Conservation (phyloP, 2,329 filamentous ascomycete genomes). For the Cladosporium velox region DNA sequence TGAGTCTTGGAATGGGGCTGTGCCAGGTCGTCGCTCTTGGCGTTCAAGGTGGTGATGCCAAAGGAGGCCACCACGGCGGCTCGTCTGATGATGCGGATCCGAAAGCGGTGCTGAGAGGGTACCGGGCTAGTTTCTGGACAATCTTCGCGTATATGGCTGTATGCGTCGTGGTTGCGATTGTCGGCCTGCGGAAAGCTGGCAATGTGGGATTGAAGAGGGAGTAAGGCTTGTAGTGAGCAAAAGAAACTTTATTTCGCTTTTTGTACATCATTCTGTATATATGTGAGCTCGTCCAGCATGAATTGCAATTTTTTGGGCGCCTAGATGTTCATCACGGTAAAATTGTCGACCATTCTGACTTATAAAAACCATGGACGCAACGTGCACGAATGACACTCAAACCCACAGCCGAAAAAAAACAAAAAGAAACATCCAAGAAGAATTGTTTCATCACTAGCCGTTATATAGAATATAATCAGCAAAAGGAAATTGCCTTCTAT, state of each 20-base stretch:
- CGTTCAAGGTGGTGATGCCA: not conserved
- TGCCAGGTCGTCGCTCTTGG: slow-evolving; percentile 17
- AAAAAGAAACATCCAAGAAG: not conserved
- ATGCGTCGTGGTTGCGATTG: slow-evolving; percentile 34
- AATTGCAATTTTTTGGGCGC: not conserved
- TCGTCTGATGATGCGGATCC: not conserved
- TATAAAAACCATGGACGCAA: not conserved
- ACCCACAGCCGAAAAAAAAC: not conserved
- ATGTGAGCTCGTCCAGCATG: not conserved
- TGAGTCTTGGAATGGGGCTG: slow-evolving; percentile 41
- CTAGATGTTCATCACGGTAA: not conserved
- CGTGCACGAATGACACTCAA: not conserved
- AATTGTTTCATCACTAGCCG: not conserved
- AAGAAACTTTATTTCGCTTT: too few species aligned
- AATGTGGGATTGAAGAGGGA: slow-evolving; percentile 45
- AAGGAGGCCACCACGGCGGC: not conserved
- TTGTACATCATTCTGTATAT: not conserved
- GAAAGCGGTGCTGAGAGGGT: slow-evolving; percentile 40
- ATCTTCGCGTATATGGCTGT: slow-evolving; percentile 38
- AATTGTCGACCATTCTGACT: not conserved
- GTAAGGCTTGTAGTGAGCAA: not conserved
- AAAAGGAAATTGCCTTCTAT: slow-evolving; percentile 12
- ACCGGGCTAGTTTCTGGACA: slow-evolving; percentile 44
- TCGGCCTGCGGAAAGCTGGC: slow-evolving; percentile 43
- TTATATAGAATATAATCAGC: not conserved